These are phyloP conservation scores for Starmerella cellae DNA, from an alignment of 805 yeast species.

Conservation along the genomic window DNA sequence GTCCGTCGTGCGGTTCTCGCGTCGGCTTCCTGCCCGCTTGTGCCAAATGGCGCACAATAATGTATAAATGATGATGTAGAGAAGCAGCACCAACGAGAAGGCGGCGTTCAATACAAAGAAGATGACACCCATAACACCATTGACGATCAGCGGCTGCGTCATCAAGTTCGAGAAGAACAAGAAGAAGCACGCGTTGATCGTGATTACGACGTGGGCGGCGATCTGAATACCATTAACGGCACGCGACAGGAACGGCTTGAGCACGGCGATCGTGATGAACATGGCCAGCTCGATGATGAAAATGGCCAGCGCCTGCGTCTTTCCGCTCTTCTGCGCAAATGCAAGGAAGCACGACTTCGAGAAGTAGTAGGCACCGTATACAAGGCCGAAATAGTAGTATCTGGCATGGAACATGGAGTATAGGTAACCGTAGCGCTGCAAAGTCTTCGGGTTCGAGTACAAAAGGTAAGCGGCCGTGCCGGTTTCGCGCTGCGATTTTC, in stretches of 20 bases:
- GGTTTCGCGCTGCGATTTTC: constrained; percentile 41
- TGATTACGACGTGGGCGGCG: constrained; percentile 54
- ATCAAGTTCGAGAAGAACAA: constrained; percentile 74
- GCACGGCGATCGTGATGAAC: constrained; percentile 47
- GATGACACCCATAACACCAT: constrained; percentile 82
- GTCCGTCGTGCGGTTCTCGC: constrained; percentile 68
- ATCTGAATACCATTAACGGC: constrained; percentile 70
- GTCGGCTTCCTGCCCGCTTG: constrained; percentile 79
- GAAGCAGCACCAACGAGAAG: constrained; percentile 58
- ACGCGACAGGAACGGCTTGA: constrained; percentile 66
- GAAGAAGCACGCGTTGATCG: constrained; percentile 72
- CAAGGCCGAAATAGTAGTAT: constrained; percentile 71
- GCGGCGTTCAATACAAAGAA: constrained; percentile 85
- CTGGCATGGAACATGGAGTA: constrained; percentile 79
- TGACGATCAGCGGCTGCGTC: constrained; percentile 64
- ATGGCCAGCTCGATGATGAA: constrained; percentile 66
- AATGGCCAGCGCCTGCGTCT: constrained; percentile 62
- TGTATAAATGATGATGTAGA: constrained; percentile 56
- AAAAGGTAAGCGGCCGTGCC: constrained; percentile 78
- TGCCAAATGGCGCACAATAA: constrained; percentile 39
- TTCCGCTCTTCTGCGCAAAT: constrained; percentile 68
- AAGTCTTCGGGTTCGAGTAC: constrained; percentile 60
- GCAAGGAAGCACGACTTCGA: constrained; percentile 62
- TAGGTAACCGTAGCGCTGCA: constrained; percentile 74
- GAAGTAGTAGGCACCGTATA: constrained; percentile 46